Conservation (phyloP, 129 eudicot genomes). For the Chrysanthemum lavandulifolium region DNA sequence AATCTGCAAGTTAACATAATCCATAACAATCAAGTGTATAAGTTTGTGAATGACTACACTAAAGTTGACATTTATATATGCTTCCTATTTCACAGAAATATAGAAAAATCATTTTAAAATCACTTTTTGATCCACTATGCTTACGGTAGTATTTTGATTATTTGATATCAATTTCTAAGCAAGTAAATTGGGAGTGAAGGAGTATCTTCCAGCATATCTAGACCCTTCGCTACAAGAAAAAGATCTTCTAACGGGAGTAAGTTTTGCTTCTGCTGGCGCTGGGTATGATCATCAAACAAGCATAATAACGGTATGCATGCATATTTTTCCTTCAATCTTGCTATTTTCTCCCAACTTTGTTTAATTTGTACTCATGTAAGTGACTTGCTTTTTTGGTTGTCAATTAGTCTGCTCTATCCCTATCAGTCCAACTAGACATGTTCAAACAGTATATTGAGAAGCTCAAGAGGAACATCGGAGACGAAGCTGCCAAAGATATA, state of each 20-base stretch:
- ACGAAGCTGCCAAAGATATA: slow-evolving; percentile 28
- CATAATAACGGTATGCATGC: slow-evolving; percentile 32
- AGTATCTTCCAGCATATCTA: slow-evolving; percentile 47
- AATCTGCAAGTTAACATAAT: no score
- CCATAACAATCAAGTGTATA: no score
- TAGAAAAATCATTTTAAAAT: no score
- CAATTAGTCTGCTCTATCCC: no score
- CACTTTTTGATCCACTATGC: no score
- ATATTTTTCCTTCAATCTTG: not conserved
- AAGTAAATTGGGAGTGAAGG: slow-evolving; percentile 38
- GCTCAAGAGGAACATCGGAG: slow-evolving; percentile 46
- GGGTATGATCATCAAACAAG: slow-evolving; percentile 68
- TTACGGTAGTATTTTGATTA: not conserved
- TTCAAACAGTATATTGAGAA: slow-evolving; percentile 52
- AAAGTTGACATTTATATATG: no score
- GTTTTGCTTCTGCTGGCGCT: slow-evolving; percentile 78
- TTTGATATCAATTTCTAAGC: slow-evolving; percentile 32
- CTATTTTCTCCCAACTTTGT: not conserved
- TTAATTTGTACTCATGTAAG: no score
- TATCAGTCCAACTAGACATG: slow-evolving; percentile 32
- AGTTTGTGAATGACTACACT: no score
- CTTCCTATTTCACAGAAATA: no score
- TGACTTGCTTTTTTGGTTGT: no score
- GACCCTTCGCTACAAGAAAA: slow-evolving; percentile 40
- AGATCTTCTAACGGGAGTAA: slow-evolving; percentile 69